These are phyloP conservation scores for Fraxinus angustifolia DNA, from an alignment of 305 asterid genomes.

Conservation along the genomic window DNA sequence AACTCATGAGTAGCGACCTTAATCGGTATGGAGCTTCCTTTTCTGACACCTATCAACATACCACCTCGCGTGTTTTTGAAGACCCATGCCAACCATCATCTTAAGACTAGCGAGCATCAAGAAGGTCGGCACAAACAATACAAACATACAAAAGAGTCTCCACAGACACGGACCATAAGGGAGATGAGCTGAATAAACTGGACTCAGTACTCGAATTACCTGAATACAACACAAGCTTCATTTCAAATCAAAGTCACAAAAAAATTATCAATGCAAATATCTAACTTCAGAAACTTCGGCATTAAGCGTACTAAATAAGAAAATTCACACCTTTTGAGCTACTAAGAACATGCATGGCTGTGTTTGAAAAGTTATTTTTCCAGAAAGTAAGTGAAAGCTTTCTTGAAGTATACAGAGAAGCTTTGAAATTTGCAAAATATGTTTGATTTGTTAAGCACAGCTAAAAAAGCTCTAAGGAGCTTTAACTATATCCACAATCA, in stretches of 20 bases:
- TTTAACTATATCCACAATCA: neutral
- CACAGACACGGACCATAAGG: constrained; percentile 69
- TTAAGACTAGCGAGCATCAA: constrained; percentile 92
- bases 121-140: constrained; percentile 57
- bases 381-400: neutral
- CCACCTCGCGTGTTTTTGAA: constrained; percentile 78
- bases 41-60: constrained; percentile 71
- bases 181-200: constrained; percentile 86
- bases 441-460: neutral
- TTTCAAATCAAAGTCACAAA: neutral
- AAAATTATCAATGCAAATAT: neutral
- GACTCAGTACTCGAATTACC: constrained; percentile 84
- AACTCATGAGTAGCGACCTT: constrained; percentile 2
- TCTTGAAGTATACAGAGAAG: neutral
- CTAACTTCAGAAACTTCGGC: neutral
- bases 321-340: neutral
- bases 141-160: constrained; percentile 72
- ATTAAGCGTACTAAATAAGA: neutral
- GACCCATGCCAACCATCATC: constrained; percentile 83
- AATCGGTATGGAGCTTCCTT: constrained; percentile 79
- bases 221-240: constrained; percentile 19
- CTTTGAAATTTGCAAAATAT: neutral
- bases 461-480: neutral
- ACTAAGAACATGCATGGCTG: neutral
- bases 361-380: neutral